phyloP scores from a whole-genome alignment of 2,329 filamentous ascomycete species.

The Exophiala viscosa region DNA sequence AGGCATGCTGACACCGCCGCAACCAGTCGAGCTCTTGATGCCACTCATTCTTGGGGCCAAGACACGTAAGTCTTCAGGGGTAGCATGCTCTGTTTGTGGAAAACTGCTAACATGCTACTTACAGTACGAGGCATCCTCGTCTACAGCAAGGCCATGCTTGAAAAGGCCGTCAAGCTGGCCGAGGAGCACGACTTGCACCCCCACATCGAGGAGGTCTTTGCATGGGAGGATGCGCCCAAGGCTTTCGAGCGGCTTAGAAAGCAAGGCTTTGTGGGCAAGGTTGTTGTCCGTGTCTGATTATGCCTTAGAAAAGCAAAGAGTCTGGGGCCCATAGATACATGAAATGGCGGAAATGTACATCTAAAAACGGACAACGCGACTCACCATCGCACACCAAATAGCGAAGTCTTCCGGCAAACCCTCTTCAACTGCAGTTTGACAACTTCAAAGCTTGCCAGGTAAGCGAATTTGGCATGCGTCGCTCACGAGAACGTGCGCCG shows the following conservation, averaged over 20 bases:
- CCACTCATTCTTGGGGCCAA: neutral
- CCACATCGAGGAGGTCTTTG: neutral
- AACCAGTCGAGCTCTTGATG: conserved; percentile 3
- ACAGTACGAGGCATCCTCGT: conserved; percentile 3
- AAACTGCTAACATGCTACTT: neutral
- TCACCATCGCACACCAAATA: too few species aligned
- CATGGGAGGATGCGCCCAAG: conserved; percentile 1
- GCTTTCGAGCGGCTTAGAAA: conserved; percentile 1
- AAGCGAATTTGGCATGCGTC: too few species aligned
- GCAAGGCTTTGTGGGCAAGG: neutral
- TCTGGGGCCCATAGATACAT: too few species aligned
- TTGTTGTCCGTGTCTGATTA: neutral
- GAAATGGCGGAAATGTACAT: too few species aligned
- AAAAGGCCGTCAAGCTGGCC: conserved; percentile 1
- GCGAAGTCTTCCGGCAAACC: too few species aligned
- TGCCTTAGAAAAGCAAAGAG: too few species aligned
- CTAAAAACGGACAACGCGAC: too few species aligned
- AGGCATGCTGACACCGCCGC: conserved; percentile 6
- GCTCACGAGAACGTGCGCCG: too few species aligned
- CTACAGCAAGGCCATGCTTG: conserved; percentile 5
- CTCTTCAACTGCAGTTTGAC: too few species aligned
- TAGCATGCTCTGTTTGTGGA: too few species aligned
- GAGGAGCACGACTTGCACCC: conserved; percentile 5
- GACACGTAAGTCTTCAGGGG: neutral
- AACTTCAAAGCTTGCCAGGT: too few species aligned